Percentiles rank a stretch among this genome's conserved stretches.
Evolutionary conservation across 2,329 filamentous ascomycete species (phyloP).

Genomic region (Periconia sp.): DNA sequence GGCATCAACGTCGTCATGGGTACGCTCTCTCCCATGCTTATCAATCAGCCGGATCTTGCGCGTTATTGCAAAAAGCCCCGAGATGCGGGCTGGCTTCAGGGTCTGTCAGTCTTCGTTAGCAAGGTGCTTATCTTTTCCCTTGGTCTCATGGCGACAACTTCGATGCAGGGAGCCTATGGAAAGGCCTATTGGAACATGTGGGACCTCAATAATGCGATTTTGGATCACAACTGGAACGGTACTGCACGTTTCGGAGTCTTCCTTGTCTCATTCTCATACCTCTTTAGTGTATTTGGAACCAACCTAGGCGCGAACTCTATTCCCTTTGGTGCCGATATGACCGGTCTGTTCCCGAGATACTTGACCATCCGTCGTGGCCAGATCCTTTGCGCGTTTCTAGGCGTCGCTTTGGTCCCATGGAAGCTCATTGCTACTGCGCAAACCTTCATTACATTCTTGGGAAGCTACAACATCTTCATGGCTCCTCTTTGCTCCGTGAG

Average conservation of each 20-base stretch:
- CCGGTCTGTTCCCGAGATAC: constrained; percentile 50
- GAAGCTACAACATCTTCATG: constrained; percentile 51
- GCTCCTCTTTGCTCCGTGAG: constrained; percentile 49
- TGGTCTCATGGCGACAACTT: constrained; percentile 46
- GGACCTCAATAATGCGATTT: constrained; percentile 53
- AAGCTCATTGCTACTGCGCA: constrained; percentile 49
- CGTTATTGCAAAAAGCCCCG: constrained; percentile 45
- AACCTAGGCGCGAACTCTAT: constrained; percentile 52
- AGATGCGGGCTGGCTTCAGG: constrained; percentile 38
- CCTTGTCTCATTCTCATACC: constrained; percentile 43
- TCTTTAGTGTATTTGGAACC: constrained; percentile 51
- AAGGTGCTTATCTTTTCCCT: constrained; percentile 50
- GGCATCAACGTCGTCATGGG: constrained; percentile 53
- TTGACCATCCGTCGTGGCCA: constrained; percentile 53
- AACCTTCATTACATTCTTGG: constrained; percentile 52
- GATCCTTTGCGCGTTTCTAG: constrained; percentile 48
- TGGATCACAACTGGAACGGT: constrained; percentile 46
- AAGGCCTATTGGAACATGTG: constrained; percentile 54
- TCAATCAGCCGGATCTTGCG: constrained; percentile 52
- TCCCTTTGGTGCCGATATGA: constrained; percentile 51
- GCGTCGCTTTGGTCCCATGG: constrained; percentile 50
- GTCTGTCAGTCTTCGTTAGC: constrained; percentile 45
- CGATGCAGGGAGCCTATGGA: constrained; percentile 44
- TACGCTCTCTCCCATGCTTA: constrained; percentile 47
- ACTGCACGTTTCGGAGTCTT: constrained; percentile 49